Evolutionary conservation across 2,329 filamentous ascomycete genomes (phyloP).

Genomic region (Chalara sp.): DNA sequence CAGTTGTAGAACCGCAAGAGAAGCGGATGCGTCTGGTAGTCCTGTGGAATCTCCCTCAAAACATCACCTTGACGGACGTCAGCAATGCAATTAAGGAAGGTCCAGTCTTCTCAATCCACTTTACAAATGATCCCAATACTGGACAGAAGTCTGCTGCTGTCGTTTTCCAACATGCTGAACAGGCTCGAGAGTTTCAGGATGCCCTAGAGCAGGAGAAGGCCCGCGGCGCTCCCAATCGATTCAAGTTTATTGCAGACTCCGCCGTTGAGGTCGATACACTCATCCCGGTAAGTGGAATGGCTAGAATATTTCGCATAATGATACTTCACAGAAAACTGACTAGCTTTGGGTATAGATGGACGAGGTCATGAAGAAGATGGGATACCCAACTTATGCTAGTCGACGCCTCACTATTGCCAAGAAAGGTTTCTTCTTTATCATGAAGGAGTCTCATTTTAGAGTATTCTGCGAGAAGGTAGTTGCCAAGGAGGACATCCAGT

Average conservation of each 20-base stretch:
- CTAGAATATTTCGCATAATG: neutral
- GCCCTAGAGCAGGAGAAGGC: conserved; percentile 13
- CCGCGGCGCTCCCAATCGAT: conserved; percentile 12
- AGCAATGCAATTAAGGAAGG: conserved; percentile 23
- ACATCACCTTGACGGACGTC: conserved; percentile 18
- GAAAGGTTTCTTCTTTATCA: conserved; percentile 24
- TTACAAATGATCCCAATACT: conserved; percentile 17
- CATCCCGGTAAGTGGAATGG: neutral
- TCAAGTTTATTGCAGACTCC: conserved; percentile 20
- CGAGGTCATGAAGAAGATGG: conserved; percentile 20
- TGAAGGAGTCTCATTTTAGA: conserved; percentile 15
- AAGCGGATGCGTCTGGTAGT: conserved; percentile 22
- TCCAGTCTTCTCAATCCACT: conserved; percentile 19
- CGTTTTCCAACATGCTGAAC: conserved; percentile 20
- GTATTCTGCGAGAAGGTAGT: conserved; percentile 19
- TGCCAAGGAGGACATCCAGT: conserved; percentile 18
- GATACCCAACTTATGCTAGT: conserved; percentile 14
- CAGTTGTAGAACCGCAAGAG: conserved; percentile 7
- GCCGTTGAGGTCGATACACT: conserved; percentile 18
- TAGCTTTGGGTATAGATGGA: conserved; percentile 5
- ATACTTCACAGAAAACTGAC: neutral
- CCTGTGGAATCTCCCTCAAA: conserved; percentile 21
- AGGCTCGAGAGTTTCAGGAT: conserved; percentile 18
- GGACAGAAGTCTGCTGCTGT: conserved; percentile 17
- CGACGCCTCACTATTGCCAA: conserved; percentile 26